These are phyloP conservation scores for Kwoniella newhampshirensis DNA, from an alignment of 768 basidiomycete genomes.

Conservation along the genomic window DNA sequence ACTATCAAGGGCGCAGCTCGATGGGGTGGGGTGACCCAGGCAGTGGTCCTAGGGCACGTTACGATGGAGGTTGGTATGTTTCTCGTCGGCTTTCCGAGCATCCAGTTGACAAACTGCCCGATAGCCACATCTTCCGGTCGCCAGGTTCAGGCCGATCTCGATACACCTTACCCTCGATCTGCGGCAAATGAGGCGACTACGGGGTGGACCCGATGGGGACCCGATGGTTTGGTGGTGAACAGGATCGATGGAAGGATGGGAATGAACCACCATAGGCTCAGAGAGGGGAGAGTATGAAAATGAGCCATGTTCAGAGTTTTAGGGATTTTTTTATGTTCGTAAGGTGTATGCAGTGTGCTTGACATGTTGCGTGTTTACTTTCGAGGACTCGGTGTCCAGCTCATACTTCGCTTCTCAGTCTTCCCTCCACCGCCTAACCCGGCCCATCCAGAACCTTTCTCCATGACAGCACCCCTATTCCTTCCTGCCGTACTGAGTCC, in stretches of 20 bases:
- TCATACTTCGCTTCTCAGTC: slow-evolving; percentile 16
- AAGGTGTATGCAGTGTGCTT: no score
- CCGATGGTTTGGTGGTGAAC: slow-evolving; percentile 21
- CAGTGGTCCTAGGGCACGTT: slow-evolving; percentile 32
- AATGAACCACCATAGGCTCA: slow-evolving; percentile 12
- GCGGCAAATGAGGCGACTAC: slow-evolving; percentile 23
- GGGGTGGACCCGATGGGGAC: slow-evolving; percentile 32
- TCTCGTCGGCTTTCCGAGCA: neutral
- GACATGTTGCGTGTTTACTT: slow-evolving; percentile 11
- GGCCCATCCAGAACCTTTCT: slow-evolving; percentile 31
- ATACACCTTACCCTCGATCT: slow-evolving; percentile 40
- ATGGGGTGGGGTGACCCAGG: slow-evolving; percentile 32
- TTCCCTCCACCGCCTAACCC: slow-evolving; percentile 9
- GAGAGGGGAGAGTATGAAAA: slow-evolving; percentile 23
- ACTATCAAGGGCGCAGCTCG: slow-evolving; percentile 10
- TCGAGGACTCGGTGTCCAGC: slow-evolving; percentile 42
- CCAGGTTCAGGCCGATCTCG: slow-evolving; percentile 39
- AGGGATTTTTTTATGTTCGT: no score
- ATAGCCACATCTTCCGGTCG: slow-evolving; percentile 9
- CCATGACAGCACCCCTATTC: slow-evolving; percentile 44
- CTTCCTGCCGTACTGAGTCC: slow-evolving; percentile 26
- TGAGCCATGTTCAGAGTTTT: neutral
- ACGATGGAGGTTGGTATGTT: slow-evolving; percentile 42
- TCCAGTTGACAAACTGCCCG: neutral
- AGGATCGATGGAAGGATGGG: slow-evolving; percentile 24